Evolutionary conservation across 345 rosid species (phyloP).

Genomic region (Isatis tinctoria): DNA sequence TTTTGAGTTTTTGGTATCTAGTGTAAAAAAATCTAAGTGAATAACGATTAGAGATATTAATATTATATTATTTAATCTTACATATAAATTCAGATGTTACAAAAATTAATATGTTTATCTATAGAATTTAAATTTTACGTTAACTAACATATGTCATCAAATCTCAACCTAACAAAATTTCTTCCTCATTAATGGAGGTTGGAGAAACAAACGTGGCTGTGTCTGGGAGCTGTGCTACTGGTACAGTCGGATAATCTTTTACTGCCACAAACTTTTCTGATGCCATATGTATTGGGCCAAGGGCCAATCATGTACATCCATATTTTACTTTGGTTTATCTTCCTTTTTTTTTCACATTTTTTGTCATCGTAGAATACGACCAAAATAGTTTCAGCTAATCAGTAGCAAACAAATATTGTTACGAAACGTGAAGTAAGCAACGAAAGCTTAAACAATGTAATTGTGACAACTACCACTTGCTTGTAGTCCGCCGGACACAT

Average conservation of each 20-base stretch:
- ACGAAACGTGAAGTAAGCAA: slow-evolving; percentile 1
- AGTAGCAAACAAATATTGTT: neutral
- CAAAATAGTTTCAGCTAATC: neutral
- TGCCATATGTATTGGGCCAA: neutral
- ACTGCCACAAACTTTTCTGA: neutral
- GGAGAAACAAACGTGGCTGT: neutral
- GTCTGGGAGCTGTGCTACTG: neutral
- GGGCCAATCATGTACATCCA: neutral
- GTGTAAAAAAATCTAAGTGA: too few species aligned
- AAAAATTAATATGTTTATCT: too few species aligned
- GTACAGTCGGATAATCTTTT: neutral
- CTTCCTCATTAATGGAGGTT: neutral
- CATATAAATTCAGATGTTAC: too few species aligned
- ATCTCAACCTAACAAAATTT: too few species aligned
- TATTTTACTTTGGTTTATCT: neutral
- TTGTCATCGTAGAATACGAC: neutral
- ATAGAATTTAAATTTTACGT: too few species aligned
- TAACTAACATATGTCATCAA: too few species aligned
- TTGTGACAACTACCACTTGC: slow-evolving; percentile 1
- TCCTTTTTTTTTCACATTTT: neutral
- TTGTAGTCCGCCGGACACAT: neutral
- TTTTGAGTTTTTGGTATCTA: too few species aligned
- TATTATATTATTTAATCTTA: too few species aligned
- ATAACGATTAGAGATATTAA: too few species aligned
- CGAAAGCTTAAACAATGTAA: neutral